Base-by-base conservation (phyloP, 768 basidiomycete species). In the Trametes maxima region DNA sequence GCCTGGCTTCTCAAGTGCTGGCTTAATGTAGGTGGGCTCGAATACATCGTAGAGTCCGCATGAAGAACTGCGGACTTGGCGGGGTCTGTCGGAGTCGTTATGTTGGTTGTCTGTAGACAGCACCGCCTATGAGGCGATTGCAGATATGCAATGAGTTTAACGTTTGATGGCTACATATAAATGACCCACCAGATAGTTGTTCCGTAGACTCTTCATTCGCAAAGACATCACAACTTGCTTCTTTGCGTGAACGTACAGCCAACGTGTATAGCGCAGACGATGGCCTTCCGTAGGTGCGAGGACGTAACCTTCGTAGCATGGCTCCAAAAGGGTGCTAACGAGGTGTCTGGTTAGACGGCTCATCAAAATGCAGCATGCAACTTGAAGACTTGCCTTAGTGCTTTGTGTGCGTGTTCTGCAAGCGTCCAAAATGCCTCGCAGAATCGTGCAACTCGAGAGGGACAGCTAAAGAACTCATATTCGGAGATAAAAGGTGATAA, bases 401-500 rank as follows among this genome's bases (percentile, higher is more conserved):
- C n/a, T n/a, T n/a, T 22, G 22, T 61, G 59, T 10, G 59, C 46
- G 3, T 47, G 25, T 16, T 49, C 24, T 2, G 52, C 59, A 13
- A 54, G 45, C 12, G 59, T 28, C 59, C 59, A 61, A 36, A 47
- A 61, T 36, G 52, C 59, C 28, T 61, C 59, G 37, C 52, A 54
- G 28, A 61, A 33, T 2, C 59, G 42, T 2, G 52, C 59, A 13
- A 40, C 33, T 2, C 59, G 59, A 17, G 52, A 54, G 4, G 59
- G 44, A 28, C 46, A 49, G 13, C 39, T 25, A 21, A 61, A 61
- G 1, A 61, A 28, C 24, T 61, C 59, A 1, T 39, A 17, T 25
- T 47, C 52, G 11, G 59, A 47, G 10, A 61, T 22, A 19, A 61
- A 61, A 10, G 40, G 44, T 13, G 44, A 54, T 4, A 61, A 44